phyloP scores from a whole-genome alignment of 2,329 filamentous ascomycete species.

The Pestalotiopsis sp. region DNA sequence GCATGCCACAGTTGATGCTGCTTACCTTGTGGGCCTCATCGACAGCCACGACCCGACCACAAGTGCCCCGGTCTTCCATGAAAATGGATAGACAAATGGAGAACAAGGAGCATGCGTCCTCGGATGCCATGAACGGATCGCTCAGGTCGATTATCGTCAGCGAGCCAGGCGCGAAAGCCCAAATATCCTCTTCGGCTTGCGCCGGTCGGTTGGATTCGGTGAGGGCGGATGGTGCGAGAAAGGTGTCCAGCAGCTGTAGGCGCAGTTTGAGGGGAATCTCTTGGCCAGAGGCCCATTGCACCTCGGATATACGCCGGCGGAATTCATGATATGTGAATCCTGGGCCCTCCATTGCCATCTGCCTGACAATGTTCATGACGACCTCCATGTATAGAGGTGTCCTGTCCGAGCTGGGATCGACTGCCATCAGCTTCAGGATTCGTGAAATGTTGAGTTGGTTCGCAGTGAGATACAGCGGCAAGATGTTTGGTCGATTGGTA shows the following conservation, averaged over 20 bases:
- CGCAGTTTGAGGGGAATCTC: conserved; percentile 45
- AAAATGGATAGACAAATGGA: conserved; percentile 56
- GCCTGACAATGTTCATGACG: conserved; percentile 43
- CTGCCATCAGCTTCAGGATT: conserved; percentile 56
- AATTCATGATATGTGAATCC: conserved; percentile 48
- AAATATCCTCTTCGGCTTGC: conserved; percentile 19
- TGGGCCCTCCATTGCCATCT: conserved; percentile 43
- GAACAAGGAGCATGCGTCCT: conserved; percentile 58
- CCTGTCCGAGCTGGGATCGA: conserved; percentile 36
- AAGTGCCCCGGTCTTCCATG: conserved; percentile 40
- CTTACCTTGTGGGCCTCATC: conserved; percentile 63
- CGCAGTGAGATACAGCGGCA: conserved; percentile 46
- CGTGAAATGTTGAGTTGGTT: conserved; percentile 48
- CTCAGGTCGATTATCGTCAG: conserved; percentile 62
- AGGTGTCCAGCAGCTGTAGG: conserved; percentile 52
- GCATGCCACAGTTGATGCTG: not conserved
- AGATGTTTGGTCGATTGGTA: conserved; percentile 38
- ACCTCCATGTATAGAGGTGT: conserved; percentile 51
- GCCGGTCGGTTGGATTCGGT: conserved; percentile 18
- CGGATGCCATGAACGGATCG: conserved; percentile 55
- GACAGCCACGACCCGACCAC: conserved; percentile 52
- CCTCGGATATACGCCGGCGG: conserved; percentile 30
- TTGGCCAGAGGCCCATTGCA: conserved; percentile 40
- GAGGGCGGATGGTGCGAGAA: conserved; percentile 38
- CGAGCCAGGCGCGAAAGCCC: conserved; percentile 39